These are phyloP conservation scores for Furcasterigmium furcatum DNA, from an alignment of 2,329 filamentous ascomycete species.

Conservation along the genomic window DNA sequence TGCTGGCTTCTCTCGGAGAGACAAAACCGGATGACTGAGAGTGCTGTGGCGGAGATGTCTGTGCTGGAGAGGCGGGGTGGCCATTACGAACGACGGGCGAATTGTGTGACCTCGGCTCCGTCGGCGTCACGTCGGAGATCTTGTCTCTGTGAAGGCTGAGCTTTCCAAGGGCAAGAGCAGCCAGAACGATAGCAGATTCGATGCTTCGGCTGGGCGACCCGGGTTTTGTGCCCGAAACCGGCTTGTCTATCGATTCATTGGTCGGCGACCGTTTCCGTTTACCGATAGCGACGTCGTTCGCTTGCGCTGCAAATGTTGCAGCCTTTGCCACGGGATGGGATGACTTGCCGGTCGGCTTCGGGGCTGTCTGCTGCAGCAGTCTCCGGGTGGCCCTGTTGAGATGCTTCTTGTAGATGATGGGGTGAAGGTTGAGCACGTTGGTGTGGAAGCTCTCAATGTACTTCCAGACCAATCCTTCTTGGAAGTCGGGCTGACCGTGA, in stretches of 20 bases:
- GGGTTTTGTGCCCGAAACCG: conserved; percentile 25
- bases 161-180: conserved; percentile 82
- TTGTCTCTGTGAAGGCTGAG: conserved; percentile 61
- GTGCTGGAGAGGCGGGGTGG: conserved; percentile 46
- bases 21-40: conserved; percentile 47
- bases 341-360: conserved; percentile 3
- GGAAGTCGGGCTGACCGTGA: conserved; percentile 54
- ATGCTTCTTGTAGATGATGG: conserved; percentile 52
- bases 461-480: conserved; percentile 42
- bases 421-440: conserved; percentile 64
- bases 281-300: conserved; percentile 1
- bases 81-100: conserved; percentile 41
- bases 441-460: conserved; percentile 57
- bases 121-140: conserved; percentile 53
- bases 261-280: conserved; percentile 56
- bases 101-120: conserved; percentile 20
- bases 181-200: conserved; percentile 75
- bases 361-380: conserved; percentile 48
- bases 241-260: conserved; percentile 11
- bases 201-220: conserved; percentile 63
- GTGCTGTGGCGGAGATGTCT: conserved; percentile 52
- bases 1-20: conserved; percentile 50
- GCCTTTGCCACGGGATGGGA: conserved; percentile 23
- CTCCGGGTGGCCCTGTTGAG: conserved; percentile 50
- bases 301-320: conserved; percentile 17